Base-by-base conservation (phyloP, 1,284 basidiomycete genomes). In the Thelephora terrestris region DNA sequence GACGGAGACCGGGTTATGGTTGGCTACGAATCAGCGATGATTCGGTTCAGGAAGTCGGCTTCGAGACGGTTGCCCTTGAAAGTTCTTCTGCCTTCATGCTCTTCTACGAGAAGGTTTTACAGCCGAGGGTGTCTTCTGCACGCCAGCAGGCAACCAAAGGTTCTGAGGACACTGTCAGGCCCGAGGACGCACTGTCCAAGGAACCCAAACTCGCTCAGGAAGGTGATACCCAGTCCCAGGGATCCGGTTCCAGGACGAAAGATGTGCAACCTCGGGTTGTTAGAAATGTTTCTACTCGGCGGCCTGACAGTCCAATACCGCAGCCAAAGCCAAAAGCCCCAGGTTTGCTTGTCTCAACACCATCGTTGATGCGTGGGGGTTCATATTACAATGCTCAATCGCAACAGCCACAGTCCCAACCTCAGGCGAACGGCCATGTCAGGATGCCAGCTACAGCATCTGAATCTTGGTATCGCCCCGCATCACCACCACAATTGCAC, bases 11-110 rank as follows among this genome's bases (percentile, higher is more conserved):
- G 25, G 79, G 74, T n/a, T 64, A 65, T 39, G 82, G 85, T 1
- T 96, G 93, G 92, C 69, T 93, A 49, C 70, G 88, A 48, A 81
- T 91, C 52, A 89, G 85, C 57, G 92, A 96, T 64, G 87, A 91
- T 53, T 71, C 77, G 10, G 91, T 94, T 46, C 71, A 76, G 35
- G 86, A 90, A 58, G 82, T 85, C 35, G 83, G 82, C 25, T 73
- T 91, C 44, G 81, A 87, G 64, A 72, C 73, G 47, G 85, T 92
- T 55, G 64, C 90, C 45, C 71, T 73, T 52, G 85, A 90, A 62
- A 81, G 81, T 36, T 71, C 74, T 14, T 79, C 79, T 38, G 86
- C 79, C 45, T 92, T 94, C 62, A 87, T 96, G 84, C 73, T 95
- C 37, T 95, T 91, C 60, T 96, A 96, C 60, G 91, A 96, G 69